Percentiles rank a stretch among this genome's conserved stretches.
These are phyloP conservation scores for Saccharomyces hybrid DNA, from an alignment of 1,139 yeast species.

Conservation along the genomic window DNA sequence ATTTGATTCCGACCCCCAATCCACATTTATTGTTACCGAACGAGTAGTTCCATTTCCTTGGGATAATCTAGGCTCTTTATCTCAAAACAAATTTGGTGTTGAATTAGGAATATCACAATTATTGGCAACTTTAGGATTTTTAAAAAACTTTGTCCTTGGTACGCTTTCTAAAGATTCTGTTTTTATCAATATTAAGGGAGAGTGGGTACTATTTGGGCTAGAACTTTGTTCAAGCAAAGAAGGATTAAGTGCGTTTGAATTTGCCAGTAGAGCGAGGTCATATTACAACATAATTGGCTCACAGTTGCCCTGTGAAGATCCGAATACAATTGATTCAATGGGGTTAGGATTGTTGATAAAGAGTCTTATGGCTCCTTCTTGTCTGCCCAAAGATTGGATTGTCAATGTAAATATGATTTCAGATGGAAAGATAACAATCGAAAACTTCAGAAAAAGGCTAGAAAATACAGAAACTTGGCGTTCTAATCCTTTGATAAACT, in stretches of 20 bases:
- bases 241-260: constrained; percentile 31
- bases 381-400: constrained; percentile 20
- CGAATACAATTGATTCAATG: constrained; percentile 53
- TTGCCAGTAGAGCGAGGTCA: constrained; percentile 26
- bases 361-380: constrained; percentile 39
- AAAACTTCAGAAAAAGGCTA: constrained; percentile 13
- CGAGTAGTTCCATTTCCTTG: constrained; percentile 53
- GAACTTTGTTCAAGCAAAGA: constrained; percentile 55
- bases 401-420: constrained; percentile 8
- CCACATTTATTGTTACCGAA: constrained; percentile 72
- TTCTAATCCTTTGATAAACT: constrained; percentile 15
- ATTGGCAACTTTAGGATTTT: constrained; percentile 49
- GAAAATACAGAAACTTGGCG: constrained; percentile 16
- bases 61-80: constrained; percentile 13
- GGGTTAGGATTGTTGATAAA: constrained; percentile 52
- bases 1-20: constrained; percentile 52
- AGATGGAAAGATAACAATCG: constrained; percentile 15
- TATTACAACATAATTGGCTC: constrained; percentile 35
- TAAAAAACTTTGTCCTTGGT: constrained; percentile 62
- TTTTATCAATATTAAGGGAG: constrained; percentile 62
- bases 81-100: constrained; percentile 34
- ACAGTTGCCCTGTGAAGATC: constrained; percentile 14
- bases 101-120: constrained; percentile 56
- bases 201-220: constrained; percentile 81
- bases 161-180: constrained; percentile 51